Evolutionary conservation across 345 rosid species (phyloP).

Genomic region (Rhodomyrtus tomentosa): DNA sequence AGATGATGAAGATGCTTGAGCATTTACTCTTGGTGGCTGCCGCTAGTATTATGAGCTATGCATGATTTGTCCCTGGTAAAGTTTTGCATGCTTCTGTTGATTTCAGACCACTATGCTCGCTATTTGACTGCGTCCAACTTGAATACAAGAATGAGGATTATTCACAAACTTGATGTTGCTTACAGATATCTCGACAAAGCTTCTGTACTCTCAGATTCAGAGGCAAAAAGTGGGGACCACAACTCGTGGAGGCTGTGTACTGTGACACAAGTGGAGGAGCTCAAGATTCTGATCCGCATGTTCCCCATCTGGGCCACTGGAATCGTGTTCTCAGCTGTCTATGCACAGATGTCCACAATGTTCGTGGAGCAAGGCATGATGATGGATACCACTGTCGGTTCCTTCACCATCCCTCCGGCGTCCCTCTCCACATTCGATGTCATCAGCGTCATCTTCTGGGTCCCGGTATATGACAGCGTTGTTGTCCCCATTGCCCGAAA

Average conservation of each 20-base stretch:
- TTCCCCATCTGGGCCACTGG: slow-evolving; percentile 94
- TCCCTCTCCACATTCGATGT: slow-evolving; percentile 74
- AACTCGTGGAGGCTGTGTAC: slow-evolving; percentile 81
- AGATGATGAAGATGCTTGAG: background rate
- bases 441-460: slow-evolving; percentile 74
- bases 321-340: slow-evolving; percentile 69
- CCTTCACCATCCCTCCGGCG: slow-evolving; percentile 84
- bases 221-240: slow-evolving; percentile 39
- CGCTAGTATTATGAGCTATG: background rate
- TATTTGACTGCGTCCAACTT: background rate
- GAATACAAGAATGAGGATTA: background rate
- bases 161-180: background rate
- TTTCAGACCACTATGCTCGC: background rate
- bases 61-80: background rate
- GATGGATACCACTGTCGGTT: slow-evolving; percentile 77
- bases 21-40: background rate
- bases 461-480: slow-evolving; percentile 68
- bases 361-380: slow-evolving; percentile 89
- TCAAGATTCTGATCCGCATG: slow-evolving; percentile 86
- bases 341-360: slow-evolving; percentile 87
- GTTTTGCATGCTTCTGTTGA: background rate
- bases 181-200: slow-evolving; percentile 94
- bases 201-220: slow-evolving; percentile 58
- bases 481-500: slow-evolving; percentile 69
- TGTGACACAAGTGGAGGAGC: slow-evolving; percentile 89